Percentiles rank a stretch among this genome's conserved stretches.
Conservation (phyloP, 208 protist species). For the Porcisia hertigi region DNA sequence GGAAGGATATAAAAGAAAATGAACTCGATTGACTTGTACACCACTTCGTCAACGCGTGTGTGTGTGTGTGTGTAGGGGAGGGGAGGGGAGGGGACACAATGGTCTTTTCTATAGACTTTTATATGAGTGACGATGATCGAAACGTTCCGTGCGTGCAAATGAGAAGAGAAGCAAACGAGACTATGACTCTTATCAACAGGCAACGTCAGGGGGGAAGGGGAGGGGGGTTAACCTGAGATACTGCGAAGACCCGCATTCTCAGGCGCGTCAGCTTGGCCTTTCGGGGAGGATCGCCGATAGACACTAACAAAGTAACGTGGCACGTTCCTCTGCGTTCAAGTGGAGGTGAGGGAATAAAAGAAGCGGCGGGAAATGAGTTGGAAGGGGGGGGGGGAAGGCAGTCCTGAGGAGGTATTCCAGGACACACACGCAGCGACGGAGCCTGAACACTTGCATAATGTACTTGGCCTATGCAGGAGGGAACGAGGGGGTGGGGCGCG, state of each 20-base stretch:
- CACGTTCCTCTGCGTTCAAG: neutral
- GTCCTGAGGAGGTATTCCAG: neutral
- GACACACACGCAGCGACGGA: neutral
- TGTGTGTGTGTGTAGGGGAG: neutral
- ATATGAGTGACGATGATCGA: neutral
- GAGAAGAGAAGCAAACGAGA: neutral
- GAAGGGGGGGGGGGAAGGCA: neutral
- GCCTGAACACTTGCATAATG: neutral
- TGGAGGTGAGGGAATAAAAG: neutral
- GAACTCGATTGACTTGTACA: neutral
- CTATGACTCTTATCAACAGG: too few relatives aligned
- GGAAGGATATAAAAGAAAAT: neutral
- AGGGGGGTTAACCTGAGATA: neutral
- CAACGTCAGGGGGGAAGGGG: neutral
- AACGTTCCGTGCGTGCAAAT: neutral
- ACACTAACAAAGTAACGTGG: neutral
- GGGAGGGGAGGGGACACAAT: neutral
- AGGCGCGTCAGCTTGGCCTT: neutral
- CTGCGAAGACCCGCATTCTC: neutral
- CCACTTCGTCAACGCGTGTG: neutral
- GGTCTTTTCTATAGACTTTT: neutral
- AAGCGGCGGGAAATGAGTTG: neutral
- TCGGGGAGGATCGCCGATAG: neutral
- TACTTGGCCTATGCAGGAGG: neutral
- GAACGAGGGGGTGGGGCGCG: neutral